Base-by-base conservation (phyloP, 208 protist genomes). In the Phytomonas francai region DNA sequence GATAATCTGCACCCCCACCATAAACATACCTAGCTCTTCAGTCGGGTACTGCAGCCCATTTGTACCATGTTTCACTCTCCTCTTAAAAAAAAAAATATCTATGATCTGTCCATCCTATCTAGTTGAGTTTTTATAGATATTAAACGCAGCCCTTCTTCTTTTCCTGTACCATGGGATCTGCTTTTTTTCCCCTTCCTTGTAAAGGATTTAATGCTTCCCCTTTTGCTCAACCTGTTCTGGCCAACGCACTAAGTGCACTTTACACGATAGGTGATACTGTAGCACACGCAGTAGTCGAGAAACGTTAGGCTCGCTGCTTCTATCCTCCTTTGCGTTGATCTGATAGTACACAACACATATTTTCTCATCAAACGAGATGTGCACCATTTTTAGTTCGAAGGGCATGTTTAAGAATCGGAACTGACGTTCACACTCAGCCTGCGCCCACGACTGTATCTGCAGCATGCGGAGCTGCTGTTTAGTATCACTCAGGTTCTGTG, bases 351-450 rank as follows among this genome's bases (percentile, higher is more conserved):
- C 74, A n/a, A 87, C 59, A 54, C 81, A 90, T 28, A 88, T 67
- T 8, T 59, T 73, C 22, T 62, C 30, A 63, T 93, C 87, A 60
- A 88, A 86, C 22, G 80, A 85, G 67, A 80, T 78, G 67, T 89
- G 77, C 28, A 87, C 79, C 12, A 78, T 76, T 67, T 82, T 77
- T 0, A 89, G 64, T 58, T 82, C 71, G 49, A 88, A 84, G 6
- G 82, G 83, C 29, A 89, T 72, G 36, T 81, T 81, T 31, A 85
- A 74, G 71, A 89, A 87, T 30, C 74, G 74, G 54, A 90, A 82
- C 36, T 87, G 83, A 4, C 78, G 79, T 58, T 74, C 73, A n/a
- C 78, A 83, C 73, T 84, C 80, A 42, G 78, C 63, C 36, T 83
- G 76, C 1, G 80, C 84, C 4, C 57, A 34, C 0, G 72, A 68